These are phyloP conservation scores for Komagataella phaffii DNA, from an alignment of 805 yeast genomes.

Conservation along the genomic window DNA sequence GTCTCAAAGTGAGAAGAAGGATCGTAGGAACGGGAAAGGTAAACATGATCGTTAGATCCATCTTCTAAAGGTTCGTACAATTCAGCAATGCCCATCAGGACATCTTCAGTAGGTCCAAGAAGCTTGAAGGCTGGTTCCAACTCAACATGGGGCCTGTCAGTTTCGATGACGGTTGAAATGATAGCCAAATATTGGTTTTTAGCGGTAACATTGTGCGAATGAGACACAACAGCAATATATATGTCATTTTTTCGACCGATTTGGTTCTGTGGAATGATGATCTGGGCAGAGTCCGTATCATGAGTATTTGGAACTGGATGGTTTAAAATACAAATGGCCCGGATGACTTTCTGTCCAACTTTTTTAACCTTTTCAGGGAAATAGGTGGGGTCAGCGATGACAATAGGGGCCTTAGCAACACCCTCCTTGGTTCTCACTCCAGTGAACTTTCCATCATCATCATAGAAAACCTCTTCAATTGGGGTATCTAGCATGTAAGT, in stretches of 20 bases:
- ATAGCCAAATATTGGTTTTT: conserved; percentile 86
- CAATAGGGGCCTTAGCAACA: conserved; percentile 79
- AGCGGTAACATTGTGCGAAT: conserved; percentile 82
- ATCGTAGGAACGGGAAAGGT: conserved; percentile 81
- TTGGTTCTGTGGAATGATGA: conserved; percentile 94
- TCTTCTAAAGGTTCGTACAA: conserved; percentile 77
- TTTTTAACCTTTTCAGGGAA: conserved; percentile 74
- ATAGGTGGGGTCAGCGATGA: conserved; percentile 95
- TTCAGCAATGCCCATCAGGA: conserved; percentile 90
- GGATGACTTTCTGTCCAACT: conserved; percentile 62
- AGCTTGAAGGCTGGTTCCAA: conserved; percentile 88
- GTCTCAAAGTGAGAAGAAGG: conserved; percentile 92
- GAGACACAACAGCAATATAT: conserved; percentile 81
- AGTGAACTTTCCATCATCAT: conserved; percentile 54
- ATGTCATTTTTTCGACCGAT: conserved; percentile 88
- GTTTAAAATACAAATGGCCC: conserved; percentile 81
- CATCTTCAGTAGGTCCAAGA: conserved; percentile 67
- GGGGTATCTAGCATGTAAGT: conserved; percentile 97
- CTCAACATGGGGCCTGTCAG: conserved; percentile 84
- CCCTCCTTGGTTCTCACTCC: conserved; percentile 93
- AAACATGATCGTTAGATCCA: conserved; percentile 70
- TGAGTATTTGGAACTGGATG: conserved; percentile 79
- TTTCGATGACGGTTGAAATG: conserved; percentile 88
- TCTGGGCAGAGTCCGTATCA: conserved; percentile 81
- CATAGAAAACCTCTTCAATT: conserved; percentile 75